Evolutionary conservation across 2,329 filamentous ascomycete species (phyloP).

Genomic region (Alternaria hordeiaustralica): DNA sequence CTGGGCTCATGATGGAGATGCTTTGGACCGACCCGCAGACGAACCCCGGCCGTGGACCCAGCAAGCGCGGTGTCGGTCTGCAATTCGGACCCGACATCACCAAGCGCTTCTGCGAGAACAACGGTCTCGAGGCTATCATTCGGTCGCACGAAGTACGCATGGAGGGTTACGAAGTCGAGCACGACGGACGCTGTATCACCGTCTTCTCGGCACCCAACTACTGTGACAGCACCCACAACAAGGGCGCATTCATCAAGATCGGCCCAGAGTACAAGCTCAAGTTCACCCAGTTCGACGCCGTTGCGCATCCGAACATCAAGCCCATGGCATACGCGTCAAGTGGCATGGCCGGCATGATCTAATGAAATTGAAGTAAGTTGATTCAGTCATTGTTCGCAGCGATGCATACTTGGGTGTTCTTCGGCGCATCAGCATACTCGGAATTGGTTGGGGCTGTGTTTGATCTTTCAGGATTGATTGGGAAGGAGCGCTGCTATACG

Average conservation of each 20-base stretch:
- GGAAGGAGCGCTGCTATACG: constrained; percentile 10
- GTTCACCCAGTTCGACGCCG: constrained; percentile 93
- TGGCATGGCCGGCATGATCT: constrained; percentile 79
- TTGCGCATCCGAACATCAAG: constrained; percentile 93
- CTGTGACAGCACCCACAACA: constrained; percentile 97
- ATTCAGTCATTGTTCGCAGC: constrained; percentile 32
- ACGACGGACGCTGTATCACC: constrained; percentile 95
- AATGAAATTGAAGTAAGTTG: constrained; percentile 26
- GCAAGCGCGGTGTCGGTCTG: constrained; percentile 94
- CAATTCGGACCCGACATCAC: constrained; percentile 98
- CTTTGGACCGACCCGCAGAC: constrained; percentile 97
- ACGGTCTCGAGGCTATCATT: constrained; percentile 92
- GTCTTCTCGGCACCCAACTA: constrained; percentile 98
- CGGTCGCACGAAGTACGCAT: constrained; percentile 97
- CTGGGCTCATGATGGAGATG: constrained; percentile 99
- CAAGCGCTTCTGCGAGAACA: constrained; percentile 94
- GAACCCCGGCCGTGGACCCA: constrained; percentile 83
- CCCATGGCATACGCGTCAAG: constrained; percentile 91
- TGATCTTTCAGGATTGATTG: constrained; percentile 20
- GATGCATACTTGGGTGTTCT: constrained; percentile 48
- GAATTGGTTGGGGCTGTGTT: constrained; percentile 24
- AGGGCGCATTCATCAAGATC: constrained; percentile 98
- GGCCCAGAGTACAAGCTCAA: constrained; percentile 88
- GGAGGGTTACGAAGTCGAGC: constrained; percentile 99
- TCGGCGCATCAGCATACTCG: constrained; percentile 42